These are phyloP conservation scores for Coriolopsis trogii DNA, from an alignment of 1,284 basidiomycete species.

Conservation along the genomic window DNA sequence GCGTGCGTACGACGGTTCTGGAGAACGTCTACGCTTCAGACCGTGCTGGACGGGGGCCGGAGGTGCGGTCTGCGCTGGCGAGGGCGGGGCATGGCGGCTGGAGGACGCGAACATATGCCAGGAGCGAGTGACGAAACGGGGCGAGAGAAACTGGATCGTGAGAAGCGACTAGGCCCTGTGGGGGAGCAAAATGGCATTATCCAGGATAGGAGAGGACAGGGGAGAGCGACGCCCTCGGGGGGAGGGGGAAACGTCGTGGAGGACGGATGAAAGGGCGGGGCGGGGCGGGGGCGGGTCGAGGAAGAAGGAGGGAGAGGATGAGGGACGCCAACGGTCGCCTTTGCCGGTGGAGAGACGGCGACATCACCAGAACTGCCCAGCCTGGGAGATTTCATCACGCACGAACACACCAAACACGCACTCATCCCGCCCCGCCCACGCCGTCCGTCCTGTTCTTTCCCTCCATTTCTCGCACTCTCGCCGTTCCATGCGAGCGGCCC, in stretches of 20 bases:
- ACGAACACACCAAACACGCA: conserved; percentile 3
- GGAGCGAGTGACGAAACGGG: conserved; percentile 21
- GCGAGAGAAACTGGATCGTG: conserved; percentile 16
- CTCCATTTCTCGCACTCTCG: neutral
- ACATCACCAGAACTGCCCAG: conserved; percentile 28
- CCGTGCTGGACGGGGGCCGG: conserved; percentile 29
- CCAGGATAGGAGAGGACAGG: conserved; percentile 30
- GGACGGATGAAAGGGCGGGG: conserved; percentile 18
- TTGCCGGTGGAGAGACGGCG: conserved; percentile 24
- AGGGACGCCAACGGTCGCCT: conserved; percentile 5
- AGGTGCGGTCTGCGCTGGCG: conserved; percentile 41
- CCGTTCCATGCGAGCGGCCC: neutral
- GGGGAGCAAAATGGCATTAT: conserved; percentile 45
- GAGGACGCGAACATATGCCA: conserved; percentile 38
- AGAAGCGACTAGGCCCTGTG: conserved; percentile 19
- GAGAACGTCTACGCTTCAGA: conserved; percentile 34
- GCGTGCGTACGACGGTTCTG: conserved; percentile 20
- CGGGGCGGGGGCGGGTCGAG: conserved; percentile 2
- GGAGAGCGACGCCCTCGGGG: conserved; percentile 17
- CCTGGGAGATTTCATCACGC: conserved; percentile 22
- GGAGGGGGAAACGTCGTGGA: conserved; percentile 15
- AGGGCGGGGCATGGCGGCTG: conserved; percentile 34
- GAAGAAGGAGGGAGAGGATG: conserved; percentile 12
- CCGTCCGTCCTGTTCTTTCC: neutral
- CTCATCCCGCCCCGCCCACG: conserved; percentile 3